These are phyloP conservation scores for Phaeoacremonium minimum DNA, from an alignment of 2,329 filamentous ascomycete genomes.

Conservation along the genomic window DNA sequence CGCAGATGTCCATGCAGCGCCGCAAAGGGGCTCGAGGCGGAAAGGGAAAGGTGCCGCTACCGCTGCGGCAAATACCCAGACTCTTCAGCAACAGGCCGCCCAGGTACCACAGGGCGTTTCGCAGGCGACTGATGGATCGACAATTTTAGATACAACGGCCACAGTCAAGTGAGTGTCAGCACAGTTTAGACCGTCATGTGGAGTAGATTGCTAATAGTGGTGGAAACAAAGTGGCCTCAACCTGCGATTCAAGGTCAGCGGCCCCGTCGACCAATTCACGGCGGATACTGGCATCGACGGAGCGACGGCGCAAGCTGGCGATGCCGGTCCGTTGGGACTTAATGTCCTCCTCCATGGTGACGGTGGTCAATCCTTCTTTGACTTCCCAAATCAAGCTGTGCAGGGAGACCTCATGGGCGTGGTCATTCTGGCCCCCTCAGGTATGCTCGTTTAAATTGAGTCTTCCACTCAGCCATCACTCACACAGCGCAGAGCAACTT, in stretches of 20 bases:
- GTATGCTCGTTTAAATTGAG: background rate
- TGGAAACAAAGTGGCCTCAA: constrained; percentile 45
- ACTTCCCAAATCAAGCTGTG: constrained; percentile 51
- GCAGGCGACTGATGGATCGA: constrained; percentile 47
- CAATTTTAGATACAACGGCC: constrained; percentile 50
- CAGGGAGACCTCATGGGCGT: constrained; percentile 47
- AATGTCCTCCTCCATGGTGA: constrained; percentile 57
- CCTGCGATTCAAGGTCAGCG: constrained; percentile 53
- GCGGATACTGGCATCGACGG: constrained; percentile 43
- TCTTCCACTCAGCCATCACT: no score
- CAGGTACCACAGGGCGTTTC: constrained; percentile 29
- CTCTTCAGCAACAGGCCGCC: constrained; percentile 21
- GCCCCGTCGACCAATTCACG: constrained; percentile 49
- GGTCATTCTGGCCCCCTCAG: constrained; percentile 43
- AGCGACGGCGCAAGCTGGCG: constrained; percentile 23
- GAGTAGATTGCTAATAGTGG: no score
- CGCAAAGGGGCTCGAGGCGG: constrained; percentile 4
- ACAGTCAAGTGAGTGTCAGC: constrained; percentile 47
- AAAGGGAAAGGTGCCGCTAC: constrained; percentile 9
- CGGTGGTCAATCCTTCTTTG: constrained; percentile 55
- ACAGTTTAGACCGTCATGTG: no score
- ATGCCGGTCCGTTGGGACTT: constrained; percentile 36
- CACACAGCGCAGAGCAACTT: constrained; percentile 26
- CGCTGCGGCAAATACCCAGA: constrained; percentile 6
- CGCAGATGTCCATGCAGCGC: constrained; percentile 9